A percentile compares a stretch with the other conserved stretches of the same genome.
phyloP scores from a whole-genome alignment of 2,329 filamentous ascomycete species.

The Ophioceras dolichostomum region DNA sequence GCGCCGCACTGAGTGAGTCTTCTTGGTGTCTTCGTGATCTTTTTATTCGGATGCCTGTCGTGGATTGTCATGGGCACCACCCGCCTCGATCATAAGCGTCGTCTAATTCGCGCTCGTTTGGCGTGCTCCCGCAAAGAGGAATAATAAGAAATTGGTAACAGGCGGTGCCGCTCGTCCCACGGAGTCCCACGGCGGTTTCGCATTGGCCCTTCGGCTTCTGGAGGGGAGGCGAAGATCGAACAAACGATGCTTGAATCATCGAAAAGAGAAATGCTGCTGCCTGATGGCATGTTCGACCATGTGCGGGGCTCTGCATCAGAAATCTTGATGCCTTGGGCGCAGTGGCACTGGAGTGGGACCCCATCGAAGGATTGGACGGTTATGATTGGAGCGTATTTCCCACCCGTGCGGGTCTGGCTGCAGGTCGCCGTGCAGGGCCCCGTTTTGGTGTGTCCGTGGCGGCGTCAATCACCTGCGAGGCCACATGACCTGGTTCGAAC shows the following conservation, averaged over 20 bases:
- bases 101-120: background rate
- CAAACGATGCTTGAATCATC: too few relatives aligned
- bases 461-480: background rate
- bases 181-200: background rate
- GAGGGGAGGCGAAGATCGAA: too few relatives aligned
- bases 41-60: too few relatives aligned
- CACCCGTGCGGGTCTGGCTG: background rate
- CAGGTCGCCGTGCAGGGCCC: background rate
- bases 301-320: background rate
- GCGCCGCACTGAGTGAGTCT: too few relatives aligned
- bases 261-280: background rate
- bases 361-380: background rate
- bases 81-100: background rate
- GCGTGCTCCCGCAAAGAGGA: background rate
- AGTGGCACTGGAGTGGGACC: background rate
- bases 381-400: background rate
- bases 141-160: background rate
- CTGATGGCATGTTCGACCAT: background rate
- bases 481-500: too few relatives aligned
- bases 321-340: background rate
- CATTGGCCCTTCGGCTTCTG: background rate
- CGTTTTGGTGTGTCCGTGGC: background rate
- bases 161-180: background rate
- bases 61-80: too few relatives aligned
- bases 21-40: too few relatives aligned